Base-by-base conservation (phyloP, 2,329 filamentous ascomycete genomes). In the Pyricularia grisea region DNA sequence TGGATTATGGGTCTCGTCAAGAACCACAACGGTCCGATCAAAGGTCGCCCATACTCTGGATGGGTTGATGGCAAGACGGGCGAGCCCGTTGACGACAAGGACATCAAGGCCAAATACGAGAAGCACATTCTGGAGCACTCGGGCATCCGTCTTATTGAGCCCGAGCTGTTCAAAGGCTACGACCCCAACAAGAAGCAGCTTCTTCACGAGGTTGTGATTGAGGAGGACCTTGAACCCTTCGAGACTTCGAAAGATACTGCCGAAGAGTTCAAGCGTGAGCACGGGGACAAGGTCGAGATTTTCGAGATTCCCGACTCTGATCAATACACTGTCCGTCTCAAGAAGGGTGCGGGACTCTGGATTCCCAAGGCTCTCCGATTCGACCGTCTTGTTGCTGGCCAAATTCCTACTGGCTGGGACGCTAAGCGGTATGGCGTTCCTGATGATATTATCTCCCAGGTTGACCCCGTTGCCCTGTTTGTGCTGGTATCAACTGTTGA, bases 1-100 rank as follows among this genome's bases (percentile, higher is more conserved):
- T 99, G 95, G 95, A 93, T 99, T 80, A 99, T 98, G 94, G 95
- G 95, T 77, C 88, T 98, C 70, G 98, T 99, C 84, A 97, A 94
- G 86, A 97, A 99, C 80, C 92, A 97, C 84, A 98, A 98, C 74
- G 95, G 95, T 23, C 90, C 90, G 36, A 88, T 99, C 78, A 99
- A 99, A 84, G 95, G 95, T 78, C 91, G 97, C 83, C 91, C 91
- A 72, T 98, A 99, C 82, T 93, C 94, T 73, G 95, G 95, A 74
- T 99, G 92, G 93, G 92, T 99, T 70, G 95, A 99, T 76, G 86
- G 89, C 78, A 98, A 98, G 87, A 90, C 92, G 68, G 92, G 92
- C 63, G 94, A 98, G 70, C 95, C 95, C 9, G 93, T 99, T 31
- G 94, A 98, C 70, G 95, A 99, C 82, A 97, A 97, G 84, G 95